Evolutionary conservation across 2,329 filamentous ascomycete genomes (phyloP), one percentile per base, ranked within the genome.

Genomic region (Purpureocillium takamizusanense): DNA sequence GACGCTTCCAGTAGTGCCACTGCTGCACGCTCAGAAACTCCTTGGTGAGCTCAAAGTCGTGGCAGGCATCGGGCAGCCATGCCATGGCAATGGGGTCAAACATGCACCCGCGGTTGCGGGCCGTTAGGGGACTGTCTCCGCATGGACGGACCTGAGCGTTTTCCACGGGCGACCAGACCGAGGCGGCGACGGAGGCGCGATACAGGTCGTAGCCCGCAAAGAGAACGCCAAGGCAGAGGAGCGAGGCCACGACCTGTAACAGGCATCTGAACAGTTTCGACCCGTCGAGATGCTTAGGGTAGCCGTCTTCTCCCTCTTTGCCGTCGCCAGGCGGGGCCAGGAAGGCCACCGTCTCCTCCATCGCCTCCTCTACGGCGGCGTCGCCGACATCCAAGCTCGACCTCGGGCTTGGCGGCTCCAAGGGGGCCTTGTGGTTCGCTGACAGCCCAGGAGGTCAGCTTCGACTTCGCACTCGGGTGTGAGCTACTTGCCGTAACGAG

Each of bases 71-170:
- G 7, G 38, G 38, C 10, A 40, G 38, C 38, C 38, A 40, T 18
- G 38, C 38, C 7, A 36, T 31, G 7, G 38, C 28, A 28, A 40
- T 36, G 17, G 38, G 38, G 30, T 40, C 38, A 33, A 40, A 40
- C 11, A 40, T 14, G 38, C 38, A 40, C 8, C 34, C 34, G 13
- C 14, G 16, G 38, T 23, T 32, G 6, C 38, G 28, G 15, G 38
- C 33, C 8, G 38, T 33, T 13, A 31, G 18, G 12, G 38, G 28
- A 28, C 36, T 34, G 14, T n/a, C n/a, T 12, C 38, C 38, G 29
- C 38, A 40, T 4, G 34, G 28, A 11, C 21, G 21, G 21, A 10
- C 21, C 5, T 18, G 18, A 18, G 29, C 13, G 28, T 9, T 15
- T 10, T 32, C 21, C 5, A n/a, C n/a, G n/a, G n/a, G n/a, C n/a